A percentile compares a stretch with the other conserved stretches of the same genome.
Conservation (phyloP, 2,329 filamentous ascomycete species). For the Thermothelomyces thermophilus region DNA sequence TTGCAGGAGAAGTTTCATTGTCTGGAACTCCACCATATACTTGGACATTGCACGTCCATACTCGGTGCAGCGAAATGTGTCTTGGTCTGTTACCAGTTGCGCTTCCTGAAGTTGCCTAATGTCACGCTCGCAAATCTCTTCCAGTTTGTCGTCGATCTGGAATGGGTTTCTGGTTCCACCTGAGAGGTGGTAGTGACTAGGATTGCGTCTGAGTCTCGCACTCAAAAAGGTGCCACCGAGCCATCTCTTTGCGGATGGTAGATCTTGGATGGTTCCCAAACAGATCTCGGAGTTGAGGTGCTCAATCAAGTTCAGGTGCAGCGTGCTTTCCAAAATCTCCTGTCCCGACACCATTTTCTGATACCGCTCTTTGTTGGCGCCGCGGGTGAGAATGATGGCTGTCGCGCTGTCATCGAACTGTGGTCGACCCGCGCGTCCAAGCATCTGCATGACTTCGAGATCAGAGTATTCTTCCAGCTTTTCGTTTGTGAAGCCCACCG, state of each 20-base stretch:
- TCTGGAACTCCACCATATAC: constrained; percentile 73
- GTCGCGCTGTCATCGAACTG: constrained; percentile 73
- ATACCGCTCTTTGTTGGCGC: constrained; percentile 59
- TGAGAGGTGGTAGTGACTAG: constrained; percentile 60
- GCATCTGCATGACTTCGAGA: constrained; percentile 85
- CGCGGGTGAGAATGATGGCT: constrained; percentile 72
- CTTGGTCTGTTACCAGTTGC: constrained; percentile 46
- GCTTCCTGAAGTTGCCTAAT: constrained; percentile 57
- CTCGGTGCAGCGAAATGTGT: constrained; percentile 56
- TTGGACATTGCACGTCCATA: constrained; percentile 76
- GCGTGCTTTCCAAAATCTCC: constrained; percentile 67
- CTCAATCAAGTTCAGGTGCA: constrained; percentile 74
- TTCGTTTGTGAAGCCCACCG: constrained; percentile 56
- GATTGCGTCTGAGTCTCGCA: constrained; percentile 65
- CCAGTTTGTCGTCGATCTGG: constrained; percentile 57
- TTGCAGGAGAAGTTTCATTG: constrained; percentile 64
- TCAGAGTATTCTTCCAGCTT: constrained; percentile 66
- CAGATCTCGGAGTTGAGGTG: constrained; percentile 81
- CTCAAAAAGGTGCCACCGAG: constrained; percentile 71
- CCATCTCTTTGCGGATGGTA: constrained; percentile 64
- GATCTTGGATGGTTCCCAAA: constrained; percentile 61
- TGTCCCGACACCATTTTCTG: constrained; percentile 67
- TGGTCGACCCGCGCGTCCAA: constrained; percentile 74
- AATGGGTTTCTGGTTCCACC: constrained; percentile 26
- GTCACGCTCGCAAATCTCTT: constrained; percentile 63